Percentiles rank a stretch among this genome's conserved stretches.
These are phyloP conservation scores for Aspergillus fijiensis DNA, from an alignment of 2,329 filamentous ascomycete genomes.

Conservation along the genomic window DNA sequence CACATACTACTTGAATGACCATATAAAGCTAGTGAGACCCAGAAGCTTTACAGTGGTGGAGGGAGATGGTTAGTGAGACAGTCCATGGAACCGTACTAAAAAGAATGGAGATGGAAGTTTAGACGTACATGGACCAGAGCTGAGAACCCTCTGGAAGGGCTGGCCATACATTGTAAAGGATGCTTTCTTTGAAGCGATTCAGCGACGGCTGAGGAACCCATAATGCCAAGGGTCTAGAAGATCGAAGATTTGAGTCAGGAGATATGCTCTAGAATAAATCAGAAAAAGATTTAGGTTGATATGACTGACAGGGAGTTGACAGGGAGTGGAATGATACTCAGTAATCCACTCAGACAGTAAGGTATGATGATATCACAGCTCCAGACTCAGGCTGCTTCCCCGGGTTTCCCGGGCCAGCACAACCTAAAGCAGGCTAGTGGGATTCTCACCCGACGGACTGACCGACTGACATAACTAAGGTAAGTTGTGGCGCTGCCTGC, in stretches of 20 bases:
- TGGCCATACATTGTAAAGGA: constrained; percentile 45
- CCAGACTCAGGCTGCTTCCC: neutral
- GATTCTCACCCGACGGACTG: neutral
- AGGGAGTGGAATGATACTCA: too few species aligned
- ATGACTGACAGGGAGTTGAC: too few species aligned
- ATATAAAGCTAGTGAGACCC: constrained; percentile 45
- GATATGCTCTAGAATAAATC: neutral
- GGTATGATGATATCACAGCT: neutral
- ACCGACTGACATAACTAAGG: too few species aligned
- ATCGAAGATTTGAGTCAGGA: neutral
- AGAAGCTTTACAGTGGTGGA: constrained; percentile 26
- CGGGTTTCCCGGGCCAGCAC: neutral
- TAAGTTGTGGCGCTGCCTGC: constrained; percentile 3
- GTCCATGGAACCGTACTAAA: constrained; percentile 15
- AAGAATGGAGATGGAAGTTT: neutral
- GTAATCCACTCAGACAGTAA: too few species aligned
- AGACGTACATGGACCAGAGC: constrained; percentile 44
- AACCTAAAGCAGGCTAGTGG: neutral
- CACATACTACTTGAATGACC: constrained; percentile 48
- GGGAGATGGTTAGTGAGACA: constrained; percentile 9
- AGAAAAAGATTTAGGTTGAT: too few species aligned
- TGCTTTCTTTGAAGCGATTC: constrained; percentile 34
- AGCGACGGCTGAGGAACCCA: constrained; percentile 7
- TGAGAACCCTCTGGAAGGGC: constrained; percentile 45
- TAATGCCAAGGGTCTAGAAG: constrained; percentile 1